Conservation (phyloP, 1,284 basidiomycete species). For the Afroboletus lepidellus region DNA sequence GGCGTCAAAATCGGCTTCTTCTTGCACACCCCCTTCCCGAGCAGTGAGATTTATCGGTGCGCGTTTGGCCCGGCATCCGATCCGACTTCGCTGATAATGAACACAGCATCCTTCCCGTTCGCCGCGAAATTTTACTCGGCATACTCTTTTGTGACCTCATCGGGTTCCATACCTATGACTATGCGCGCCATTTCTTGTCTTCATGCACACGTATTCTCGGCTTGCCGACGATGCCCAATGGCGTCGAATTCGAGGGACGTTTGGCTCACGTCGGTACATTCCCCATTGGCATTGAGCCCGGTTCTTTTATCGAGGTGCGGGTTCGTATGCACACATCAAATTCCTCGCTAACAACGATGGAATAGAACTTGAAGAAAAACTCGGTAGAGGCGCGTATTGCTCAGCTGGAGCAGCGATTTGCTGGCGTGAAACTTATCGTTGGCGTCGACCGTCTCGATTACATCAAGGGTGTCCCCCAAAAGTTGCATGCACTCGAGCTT, state of each 20-base stretch:
- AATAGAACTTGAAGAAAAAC: slow-evolving; percentile 74
- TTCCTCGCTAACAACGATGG: slow-evolving; percentile 2
- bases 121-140: slow-evolving; percentile 94
- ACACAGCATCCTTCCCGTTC: slow-evolving; percentile 88
- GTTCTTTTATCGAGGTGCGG: slow-evolving; percentile 80
- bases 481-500: slow-evolving; percentile 93
- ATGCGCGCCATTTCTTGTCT: slow-evolving; percentile 97
- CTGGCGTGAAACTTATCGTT: slow-evolving; percentile 95
- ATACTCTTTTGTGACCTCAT: slow-evolving; percentile 95
- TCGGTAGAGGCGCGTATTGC: slow-evolving; percentile 79
- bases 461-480: slow-evolving; percentile 99
- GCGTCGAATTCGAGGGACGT: slow-evolving; percentile 93
- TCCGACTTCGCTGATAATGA: slow-evolving; percentile 7
- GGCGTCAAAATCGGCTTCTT: slow-evolving; percentile 96
- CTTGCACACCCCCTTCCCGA: slow-evolving; percentile 97
- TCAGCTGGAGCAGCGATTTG: slow-evolving; percentile 86
- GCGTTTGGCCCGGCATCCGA: slow-evolving; percentile 28
- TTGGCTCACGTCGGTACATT: slow-evolving; percentile 97
- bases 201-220: slow-evolving; percentile 96
- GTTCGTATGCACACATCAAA: neutral
- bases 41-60: slow-evolving; percentile 95
- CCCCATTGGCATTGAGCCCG: slow-evolving; percentile 97
- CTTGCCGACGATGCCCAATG: slow-evolving; percentile 97
- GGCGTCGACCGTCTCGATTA: slow-evolving; percentile 98
- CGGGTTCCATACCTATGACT: slow-evolving; percentile 99